Evolutionary conservation across 1,284 basidiomycete species (phyloP).

Genomic region (Trichosporon faecale): DNA sequence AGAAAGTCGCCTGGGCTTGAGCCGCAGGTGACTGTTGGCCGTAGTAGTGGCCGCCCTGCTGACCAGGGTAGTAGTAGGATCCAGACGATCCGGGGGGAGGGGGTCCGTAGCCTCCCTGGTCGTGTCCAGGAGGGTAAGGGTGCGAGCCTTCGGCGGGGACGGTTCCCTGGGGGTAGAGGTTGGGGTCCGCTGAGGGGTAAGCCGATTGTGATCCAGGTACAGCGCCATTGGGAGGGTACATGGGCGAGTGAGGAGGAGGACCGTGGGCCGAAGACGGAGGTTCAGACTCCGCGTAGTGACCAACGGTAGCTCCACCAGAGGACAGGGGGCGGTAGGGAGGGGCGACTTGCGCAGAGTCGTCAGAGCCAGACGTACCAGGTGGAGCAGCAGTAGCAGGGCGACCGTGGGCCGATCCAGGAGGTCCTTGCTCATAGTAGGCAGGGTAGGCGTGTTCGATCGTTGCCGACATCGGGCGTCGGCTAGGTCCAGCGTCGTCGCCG

Average conservation of each 20-base stretch:
- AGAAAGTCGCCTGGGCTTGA: conserved; percentile 19
- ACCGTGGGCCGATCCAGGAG: conserved; percentile 31
- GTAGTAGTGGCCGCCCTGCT: conserved; percentile 29
- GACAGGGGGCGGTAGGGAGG: conserved; percentile 48
- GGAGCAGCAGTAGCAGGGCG: conserved; percentile 27
- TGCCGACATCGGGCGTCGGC: conserved; percentile 39
- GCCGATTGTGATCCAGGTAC: conserved; percentile 26
- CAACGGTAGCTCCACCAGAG: conserved; percentile 38
- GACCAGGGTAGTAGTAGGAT: conserved; percentile 32
- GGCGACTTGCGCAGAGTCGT: conserved; percentile 34
- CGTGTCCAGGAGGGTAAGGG: conserved; percentile 24
- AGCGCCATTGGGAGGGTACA: conserved; percentile 32
- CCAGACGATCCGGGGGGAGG: conserved; percentile 35
- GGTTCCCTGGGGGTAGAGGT: conserved; percentile 34
- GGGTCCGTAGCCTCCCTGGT: conserved; percentile 29
- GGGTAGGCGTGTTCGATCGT: conserved; percentile 33
- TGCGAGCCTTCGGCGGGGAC: conserved; percentile 27
- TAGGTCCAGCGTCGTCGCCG: conserved; percentile 39
- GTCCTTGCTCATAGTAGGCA: conserved; percentile 36
- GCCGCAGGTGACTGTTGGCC: conserved; percentile 26
- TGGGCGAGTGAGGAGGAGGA: conserved; percentile 43
- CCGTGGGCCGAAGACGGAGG: conserved; percentile 46
- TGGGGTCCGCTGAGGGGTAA: conserved; percentile 32
- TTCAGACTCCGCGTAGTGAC: conserved; percentile 48
- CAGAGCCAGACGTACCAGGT: conserved; percentile 31